Base-by-base conservation (phyloP, 1,284 basidiomycete genomes). In the Exsudoporus floridanus region DNA sequence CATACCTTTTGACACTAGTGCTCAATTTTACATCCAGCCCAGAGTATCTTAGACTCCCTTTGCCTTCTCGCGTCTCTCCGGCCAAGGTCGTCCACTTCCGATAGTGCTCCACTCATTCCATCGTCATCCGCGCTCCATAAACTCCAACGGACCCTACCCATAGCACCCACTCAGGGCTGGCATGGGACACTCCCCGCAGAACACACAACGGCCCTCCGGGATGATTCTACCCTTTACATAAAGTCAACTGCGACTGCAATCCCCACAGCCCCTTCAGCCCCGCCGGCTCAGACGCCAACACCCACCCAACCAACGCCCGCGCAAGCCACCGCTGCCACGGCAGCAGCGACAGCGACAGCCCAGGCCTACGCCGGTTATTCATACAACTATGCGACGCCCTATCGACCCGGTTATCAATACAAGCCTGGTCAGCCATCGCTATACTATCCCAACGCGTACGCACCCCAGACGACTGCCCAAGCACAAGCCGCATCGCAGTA, bases 41-140 rank as follows among this genome's bases (percentile, higher is more conserved):
- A 86, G 66, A 75, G 80, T 41, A 88, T 91, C 48, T 62, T 84
- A 50, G 77, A 87, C 50, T 88, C 89, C 16, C 73, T 92, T 50
- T 74, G 77, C 5, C 57, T 87, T n/a, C 74, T 92, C 36, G 72
- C 83, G 2, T 86, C 86, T 7, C 73, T 92, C 40, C 79, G 88
- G 50, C 89, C 89, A 31, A 80, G 86, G 50, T 73, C 77, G 35
- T 76, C 80, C 30, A 54, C 47, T 33, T 64, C 60, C 56, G 70
- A 73, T 38, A 59, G 67, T 14, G 62, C 74, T 2, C 74, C 82
- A 6, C 70, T 91, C 33, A 62, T 83, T 3, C 88, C 89, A 8
- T 75, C 86, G 0, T 66, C 83, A 5, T 73, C 81, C 25, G 70
- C 81, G 40, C 76, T 92, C 16, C 85, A 78, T 55, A 83, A 79